Percentiles rank a stretch among this genome's conserved stretches.
phyloP scores from a whole-genome alignment of 1,284 basidiomycete genomes.

The Apiotrichum sp. region DNA sequence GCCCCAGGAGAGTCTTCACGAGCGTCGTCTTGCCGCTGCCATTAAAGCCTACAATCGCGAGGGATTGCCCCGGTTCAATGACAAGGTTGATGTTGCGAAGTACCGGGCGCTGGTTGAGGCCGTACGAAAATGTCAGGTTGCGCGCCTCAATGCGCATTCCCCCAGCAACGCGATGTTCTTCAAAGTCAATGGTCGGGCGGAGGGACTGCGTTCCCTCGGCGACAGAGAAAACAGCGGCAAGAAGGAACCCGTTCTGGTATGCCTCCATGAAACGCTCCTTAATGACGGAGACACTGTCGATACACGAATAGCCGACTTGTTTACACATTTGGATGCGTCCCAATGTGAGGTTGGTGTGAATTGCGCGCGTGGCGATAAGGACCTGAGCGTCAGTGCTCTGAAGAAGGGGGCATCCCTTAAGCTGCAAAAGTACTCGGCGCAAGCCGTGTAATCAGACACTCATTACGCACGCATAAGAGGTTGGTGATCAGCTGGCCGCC shows the following conservation, averaged over 20 bases:
- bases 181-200: slow-evolving; percentile 18
- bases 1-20: slow-evolving; percentile 66
- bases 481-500: no score
- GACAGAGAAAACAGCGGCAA: slow-evolving; percentile 53
- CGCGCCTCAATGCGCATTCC: slow-evolving; percentile 64
- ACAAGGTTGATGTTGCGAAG: slow-evolving; percentile 60
- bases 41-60: slow-evolving; percentile 51
- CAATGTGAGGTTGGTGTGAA: background rate
- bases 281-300: slow-evolving; percentile 38
- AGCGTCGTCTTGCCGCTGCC: slow-evolving; percentile 12
- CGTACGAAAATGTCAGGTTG: slow-evolving; percentile 68
- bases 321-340: slow-evolving; percentile 56
- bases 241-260: slow-evolving; percentile 53
- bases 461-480: no score
- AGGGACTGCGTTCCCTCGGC: slow-evolving; percentile 50
- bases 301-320: slow-evolving; percentile 65
- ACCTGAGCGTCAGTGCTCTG: no score
- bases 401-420: no score
- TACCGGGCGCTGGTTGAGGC: slow-evolving; percentile 59
- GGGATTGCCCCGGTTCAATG: slow-evolving; percentile 63
- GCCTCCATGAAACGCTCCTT: background rate
- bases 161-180: slow-evolving; percentile 17
- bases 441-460: no score
- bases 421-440: no score
- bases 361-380: background rate